These are phyloP conservation scores for Achaetomium macrosporum DNA, from an alignment of 2,329 filamentous ascomycete genomes.

Conservation along the genomic window DNA sequence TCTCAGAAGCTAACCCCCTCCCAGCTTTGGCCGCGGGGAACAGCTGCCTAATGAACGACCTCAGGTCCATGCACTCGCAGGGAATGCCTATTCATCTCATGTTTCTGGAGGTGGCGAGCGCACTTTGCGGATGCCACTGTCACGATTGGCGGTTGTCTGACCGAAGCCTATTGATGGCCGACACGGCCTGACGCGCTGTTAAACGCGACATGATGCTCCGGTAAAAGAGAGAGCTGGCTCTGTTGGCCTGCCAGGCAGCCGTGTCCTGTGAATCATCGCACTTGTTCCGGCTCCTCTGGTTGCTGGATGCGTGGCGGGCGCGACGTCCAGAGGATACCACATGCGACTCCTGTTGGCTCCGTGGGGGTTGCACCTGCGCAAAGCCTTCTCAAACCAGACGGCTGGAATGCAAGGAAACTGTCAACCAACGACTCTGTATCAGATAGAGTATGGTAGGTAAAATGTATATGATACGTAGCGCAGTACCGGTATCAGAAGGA, in stretches of 20 bases:
- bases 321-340: background rate
- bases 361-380: background rate
- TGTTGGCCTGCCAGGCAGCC: constrained; percentile 8
- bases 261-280: constrained; percentile 3
- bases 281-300: background rate
- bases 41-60: background rate
- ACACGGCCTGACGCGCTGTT: constrained; percentile 5
- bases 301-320: constrained; percentile 1
- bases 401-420: background rate
- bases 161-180: background rate
- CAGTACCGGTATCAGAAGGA: no score
- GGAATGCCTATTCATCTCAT: background rate
- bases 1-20: no score
- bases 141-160: background rate
- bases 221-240: background rate
- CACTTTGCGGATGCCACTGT: background rate
- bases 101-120: background rate
- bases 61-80: background rate
- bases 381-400: background rate
- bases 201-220: background rate
- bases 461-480: no score
- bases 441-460: no score
- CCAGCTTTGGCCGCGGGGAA: no score
- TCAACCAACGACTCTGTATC: no score
- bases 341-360: background rate